These are phyloP conservation scores for Cercospora nicotianae DNA, from an alignment of 2,329 filamentous ascomycete species.

Conservation along the genomic window DNA sequence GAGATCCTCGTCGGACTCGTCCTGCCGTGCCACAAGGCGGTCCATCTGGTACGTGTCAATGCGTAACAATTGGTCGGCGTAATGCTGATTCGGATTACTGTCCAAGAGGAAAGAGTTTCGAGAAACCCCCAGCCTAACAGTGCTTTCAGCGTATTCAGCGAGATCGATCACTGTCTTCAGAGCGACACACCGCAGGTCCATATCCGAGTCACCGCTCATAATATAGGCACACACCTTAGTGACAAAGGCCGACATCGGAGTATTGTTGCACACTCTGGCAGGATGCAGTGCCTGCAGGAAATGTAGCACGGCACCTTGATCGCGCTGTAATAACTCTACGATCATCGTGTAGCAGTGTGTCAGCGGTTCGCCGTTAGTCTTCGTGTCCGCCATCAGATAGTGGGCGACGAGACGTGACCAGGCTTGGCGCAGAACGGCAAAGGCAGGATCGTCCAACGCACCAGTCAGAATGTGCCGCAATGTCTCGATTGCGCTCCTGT, in stretches of 20 bases:
- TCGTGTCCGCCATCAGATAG: conserved; percentile 9
- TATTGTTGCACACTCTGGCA: neutral
- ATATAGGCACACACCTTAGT: conserved; percentile 16
- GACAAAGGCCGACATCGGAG: conserved; percentile 10
- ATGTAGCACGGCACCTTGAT: conserved; percentile 23
- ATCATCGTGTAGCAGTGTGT: neutral
- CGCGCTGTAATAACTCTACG: conserved; percentile 17
- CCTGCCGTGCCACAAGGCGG: neutral
- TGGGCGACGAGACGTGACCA: conserved; percentile 23
- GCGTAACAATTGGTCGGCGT: conserved; percentile 27
- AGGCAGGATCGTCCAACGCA: conserved; percentile 5
- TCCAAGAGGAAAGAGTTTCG: neutral
- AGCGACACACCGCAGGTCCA: conserved; percentile 22
- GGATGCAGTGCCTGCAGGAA: conserved; percentile 22
- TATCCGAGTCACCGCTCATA: neutral
- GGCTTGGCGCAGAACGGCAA: conserved; percentile 24
- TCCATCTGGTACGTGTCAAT: conserved; percentile 22
- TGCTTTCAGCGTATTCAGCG: neutral
- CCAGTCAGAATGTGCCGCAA: conserved; percentile 1
- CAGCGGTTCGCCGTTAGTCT: neutral
- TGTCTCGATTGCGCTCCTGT: neutral
- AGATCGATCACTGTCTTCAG: conserved; percentile 5
- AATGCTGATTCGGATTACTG: conserved; percentile 21
- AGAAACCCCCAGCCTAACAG: neutral
- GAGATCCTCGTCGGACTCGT: neutral